Evolutionary conservation across 179 eudicot genomes (phyloP).

Genomic region (Beta lomatogona): DNA sequence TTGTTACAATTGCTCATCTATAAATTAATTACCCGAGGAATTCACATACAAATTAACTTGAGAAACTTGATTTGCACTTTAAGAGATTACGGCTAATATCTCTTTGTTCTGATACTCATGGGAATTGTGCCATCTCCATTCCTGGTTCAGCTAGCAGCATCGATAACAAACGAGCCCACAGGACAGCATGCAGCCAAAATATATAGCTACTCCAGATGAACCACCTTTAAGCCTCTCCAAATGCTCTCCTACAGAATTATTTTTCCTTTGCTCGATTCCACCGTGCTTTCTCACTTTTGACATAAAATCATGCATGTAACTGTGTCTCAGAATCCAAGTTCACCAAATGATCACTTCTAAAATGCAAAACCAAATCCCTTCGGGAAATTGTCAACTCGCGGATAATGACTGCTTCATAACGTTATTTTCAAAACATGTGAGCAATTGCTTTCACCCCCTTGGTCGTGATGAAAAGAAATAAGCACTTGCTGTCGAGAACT

Average conservation of each 20-base stretch:
- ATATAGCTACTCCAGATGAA: not conserved
- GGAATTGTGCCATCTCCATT: not conserved
- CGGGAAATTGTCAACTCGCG: not conserved
- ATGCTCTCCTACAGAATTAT: not conserved
- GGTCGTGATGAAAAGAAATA: not conserved
- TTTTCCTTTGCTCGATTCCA: not conserved
- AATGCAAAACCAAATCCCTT: not conserved
- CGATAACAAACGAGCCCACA: not conserved
- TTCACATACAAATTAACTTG: not conserved
- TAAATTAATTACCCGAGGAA: not conserved
- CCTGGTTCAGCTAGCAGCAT: not conserved
- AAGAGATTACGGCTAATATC: not conserved
- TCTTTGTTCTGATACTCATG: not conserved
- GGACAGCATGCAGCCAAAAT: not conserved
- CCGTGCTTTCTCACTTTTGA: not conserved
- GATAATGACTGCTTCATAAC: not conserved
- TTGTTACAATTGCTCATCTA: constrained; percentile 13
- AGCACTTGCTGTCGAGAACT: not conserved
- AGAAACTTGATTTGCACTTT: not conserved
- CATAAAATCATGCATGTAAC: not conserved
- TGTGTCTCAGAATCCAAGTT: not conserved
- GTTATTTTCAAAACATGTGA: not conserved
- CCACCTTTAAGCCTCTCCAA: not conserved
- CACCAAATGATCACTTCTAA: not conserved
- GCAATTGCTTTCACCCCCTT: not conserved